A percentile compares a stretch with the other conserved stretches of the same genome.
Conservation (phyloP, 2,329 filamentous ascomycete species). For the Podosphaera xanthii region DNA sequence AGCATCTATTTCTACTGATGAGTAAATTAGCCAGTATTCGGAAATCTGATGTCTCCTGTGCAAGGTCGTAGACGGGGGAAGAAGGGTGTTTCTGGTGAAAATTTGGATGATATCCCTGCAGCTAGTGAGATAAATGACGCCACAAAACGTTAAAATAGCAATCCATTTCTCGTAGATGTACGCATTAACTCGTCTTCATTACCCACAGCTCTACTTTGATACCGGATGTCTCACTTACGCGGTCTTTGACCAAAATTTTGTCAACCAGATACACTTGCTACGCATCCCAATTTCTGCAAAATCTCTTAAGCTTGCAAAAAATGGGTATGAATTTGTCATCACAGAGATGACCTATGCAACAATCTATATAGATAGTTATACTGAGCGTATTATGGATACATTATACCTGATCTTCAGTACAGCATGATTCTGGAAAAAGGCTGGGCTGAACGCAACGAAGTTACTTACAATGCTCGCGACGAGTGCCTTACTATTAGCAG, state of each 20-base stretch:
- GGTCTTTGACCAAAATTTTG: background rate
- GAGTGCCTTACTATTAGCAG: background rate
- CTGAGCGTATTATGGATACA: background rate
- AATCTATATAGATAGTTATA: no score
- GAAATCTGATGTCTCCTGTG: no score
- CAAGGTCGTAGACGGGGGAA: no score
- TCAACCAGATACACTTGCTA: background rate
- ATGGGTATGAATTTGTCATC: background rate
- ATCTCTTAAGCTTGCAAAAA: background rate
- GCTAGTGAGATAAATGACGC: background rate
- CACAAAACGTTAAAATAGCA: background rate
- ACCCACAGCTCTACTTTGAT: background rate
- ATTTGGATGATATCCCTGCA: no score
- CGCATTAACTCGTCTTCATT: background rate
- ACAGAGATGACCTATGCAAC: background rate
- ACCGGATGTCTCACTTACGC: background rate
- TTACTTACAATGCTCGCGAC: background rate
- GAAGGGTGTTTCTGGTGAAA: no score
- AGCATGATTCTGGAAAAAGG: background rate
- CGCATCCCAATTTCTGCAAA: background rate
- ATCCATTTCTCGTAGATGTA: background rate
- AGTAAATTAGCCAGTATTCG: no score
- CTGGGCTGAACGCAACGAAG: background rate
- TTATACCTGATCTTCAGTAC: background rate
- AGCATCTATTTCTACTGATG: no score